Conservation (phyloP, 371 early-diverging fungal genomes). For the Mucor indicus region DNA sequence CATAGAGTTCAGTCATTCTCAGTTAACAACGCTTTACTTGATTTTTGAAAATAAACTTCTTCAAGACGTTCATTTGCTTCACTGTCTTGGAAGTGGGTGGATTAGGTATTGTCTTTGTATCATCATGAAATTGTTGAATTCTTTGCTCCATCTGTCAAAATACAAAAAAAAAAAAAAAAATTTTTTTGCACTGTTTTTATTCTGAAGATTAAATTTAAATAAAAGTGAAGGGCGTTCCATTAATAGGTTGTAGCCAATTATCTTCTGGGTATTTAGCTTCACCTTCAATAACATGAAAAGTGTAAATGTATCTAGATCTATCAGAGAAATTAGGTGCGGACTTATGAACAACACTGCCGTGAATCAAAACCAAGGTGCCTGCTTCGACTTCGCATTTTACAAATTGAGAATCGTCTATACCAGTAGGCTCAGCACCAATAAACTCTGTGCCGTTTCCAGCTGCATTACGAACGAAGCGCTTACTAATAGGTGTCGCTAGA, state of each 20-base stretch:
- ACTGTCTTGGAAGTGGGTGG: constrained; percentile 32
- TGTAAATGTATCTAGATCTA: constrained; percentile 85
- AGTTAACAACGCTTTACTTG: constrained; percentile 9
- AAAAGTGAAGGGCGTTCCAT: constrained; percentile 8
- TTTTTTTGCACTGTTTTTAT: not conserved
- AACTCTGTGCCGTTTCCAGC: constrained; percentile 56
- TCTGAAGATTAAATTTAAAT: constrained; percentile 3
- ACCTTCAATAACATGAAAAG: constrained; percentile 92
- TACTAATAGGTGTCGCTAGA: constrained; percentile 59
- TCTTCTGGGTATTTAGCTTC: constrained; percentile 56
- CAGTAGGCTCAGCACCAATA: constrained; percentile 16
- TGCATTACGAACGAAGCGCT: constrained; percentile 70
- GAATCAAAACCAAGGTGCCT: constrained; percentile 80
- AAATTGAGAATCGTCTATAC: constrained; percentile 32
- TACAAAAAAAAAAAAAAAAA: not conserved
- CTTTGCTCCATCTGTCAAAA: constrained; percentile 27
- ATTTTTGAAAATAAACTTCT: constrained; percentile 33
- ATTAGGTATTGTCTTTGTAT: constrained; percentile 29
- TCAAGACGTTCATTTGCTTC: constrained; percentile 31
- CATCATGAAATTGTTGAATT: constrained; percentile 38
- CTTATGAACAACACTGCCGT: constrained; percentile 86
- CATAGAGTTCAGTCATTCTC: not conserved
- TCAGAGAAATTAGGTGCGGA: constrained; percentile 77
- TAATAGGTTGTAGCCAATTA: constrained; percentile 58
- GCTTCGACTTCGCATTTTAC: constrained; percentile 39